Evolutionary conservation across 768 basidiomycete genomes (phyloP), one percentile per base, ranked within the genome.

Genomic region (Mycena indigotica): DNA sequence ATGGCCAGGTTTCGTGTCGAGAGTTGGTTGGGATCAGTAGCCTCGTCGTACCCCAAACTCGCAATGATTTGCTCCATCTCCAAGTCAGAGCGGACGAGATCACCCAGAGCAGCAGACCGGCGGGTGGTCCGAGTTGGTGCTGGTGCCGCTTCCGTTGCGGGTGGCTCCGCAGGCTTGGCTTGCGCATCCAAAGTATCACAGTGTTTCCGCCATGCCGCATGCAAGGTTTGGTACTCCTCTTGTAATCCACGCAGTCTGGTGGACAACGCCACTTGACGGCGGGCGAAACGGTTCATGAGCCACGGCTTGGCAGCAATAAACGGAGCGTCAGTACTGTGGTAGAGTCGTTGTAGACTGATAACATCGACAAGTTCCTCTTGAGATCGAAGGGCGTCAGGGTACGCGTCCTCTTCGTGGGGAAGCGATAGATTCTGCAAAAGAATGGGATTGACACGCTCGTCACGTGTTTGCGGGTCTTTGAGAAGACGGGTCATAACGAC

Each of bases 21-120:
- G n/a, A 97, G 85, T 60, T 91, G 84, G 61, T 84, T 89, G 0
- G 95, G 93, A 72, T 98, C 95, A n/a, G 88, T 91, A 28, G 92
- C 85, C 58, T 96, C 95, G 61, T 96, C 93, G 64, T 88, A 90
- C 24, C 93, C 94, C 38, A 97, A 77, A 66, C 88, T 92, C n/a
- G 93, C 93, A 56, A 98, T 90, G 68, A 98, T 94, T 73, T 95
- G 93, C 67, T 97, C 92, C 86, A 97, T 95, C 77, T 98, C 96
- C 55, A 96, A 81, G 72, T 98, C 95, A 17, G 95, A 94, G 3
- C 93, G 88, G 16, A 95, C 95, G 15, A 92, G 87, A 71, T 97
- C 95, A 25, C 92, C 92, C 60, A 91, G 75, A 0, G 88, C 87
- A 46, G 86, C 80, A 10, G 88, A 84, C 24, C 92, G 84, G 26